phyloP scores from a whole-genome alignment of 768 basidiomycete genomes.

The Leucosporidium scottii region DNA sequence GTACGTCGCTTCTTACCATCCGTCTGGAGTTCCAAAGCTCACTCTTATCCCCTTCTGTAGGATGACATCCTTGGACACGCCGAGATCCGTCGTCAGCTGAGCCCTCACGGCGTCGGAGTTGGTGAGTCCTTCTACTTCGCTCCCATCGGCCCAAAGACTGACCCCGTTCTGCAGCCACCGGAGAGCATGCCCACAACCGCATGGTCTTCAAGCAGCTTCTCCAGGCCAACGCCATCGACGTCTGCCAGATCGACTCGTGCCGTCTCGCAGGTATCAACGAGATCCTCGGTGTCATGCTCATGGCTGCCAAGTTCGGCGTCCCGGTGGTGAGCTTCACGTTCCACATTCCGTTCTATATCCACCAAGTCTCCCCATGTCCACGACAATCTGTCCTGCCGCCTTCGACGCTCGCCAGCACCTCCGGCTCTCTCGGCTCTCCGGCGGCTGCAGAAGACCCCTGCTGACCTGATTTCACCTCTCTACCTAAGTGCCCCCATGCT shows the following conservation, averaged over 20 bases:
- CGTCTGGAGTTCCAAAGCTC: not conserved
- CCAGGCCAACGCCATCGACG: constrained; percentile 81
- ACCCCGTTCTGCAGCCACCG: no score
- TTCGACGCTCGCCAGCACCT: no score
- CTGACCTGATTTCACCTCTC: constrained; percentile 64
- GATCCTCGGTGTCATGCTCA: constrained; percentile 78
- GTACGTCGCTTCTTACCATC: not conserved
- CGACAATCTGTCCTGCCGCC: not conserved
- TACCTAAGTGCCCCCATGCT: constrained; percentile 73
- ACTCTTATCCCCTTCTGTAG: not conserved
- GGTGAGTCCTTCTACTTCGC: constrained; percentile 17
- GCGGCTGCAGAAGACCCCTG: constrained; percentile 42
- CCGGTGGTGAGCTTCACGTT: not conserved
- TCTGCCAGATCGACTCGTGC: constrained; percentile 91
- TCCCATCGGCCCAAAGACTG: no score
- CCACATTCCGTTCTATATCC: no score
- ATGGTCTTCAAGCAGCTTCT: constrained; percentile 94
- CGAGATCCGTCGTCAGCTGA: constrained; percentile 57
- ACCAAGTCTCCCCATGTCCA: no score
- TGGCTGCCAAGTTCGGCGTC: constrained; percentile 66
- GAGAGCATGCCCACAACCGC: constrained; percentile 89
- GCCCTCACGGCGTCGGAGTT: constrained; percentile 74
- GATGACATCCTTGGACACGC: constrained; percentile 85
- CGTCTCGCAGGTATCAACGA: constrained; percentile 88
- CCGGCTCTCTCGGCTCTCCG: no score